These are phyloP conservation scores for Iodosphaeria phyllophila DNA, from an alignment of 2,329 filamentous ascomycete genomes.

Conservation along the genomic window DNA sequence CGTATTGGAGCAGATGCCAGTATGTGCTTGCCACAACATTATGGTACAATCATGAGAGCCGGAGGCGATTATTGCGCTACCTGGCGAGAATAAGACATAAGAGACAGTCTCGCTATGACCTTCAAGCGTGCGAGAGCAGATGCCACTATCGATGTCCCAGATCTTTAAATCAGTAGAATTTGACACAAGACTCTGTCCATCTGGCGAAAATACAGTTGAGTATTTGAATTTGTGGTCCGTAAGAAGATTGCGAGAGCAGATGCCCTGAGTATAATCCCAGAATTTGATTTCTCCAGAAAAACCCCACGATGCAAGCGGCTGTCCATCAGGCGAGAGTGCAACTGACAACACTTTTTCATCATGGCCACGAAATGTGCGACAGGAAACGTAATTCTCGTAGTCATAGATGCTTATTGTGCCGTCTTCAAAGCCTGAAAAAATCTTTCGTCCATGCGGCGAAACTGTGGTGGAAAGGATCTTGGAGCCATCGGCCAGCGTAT, in stretches of 20 bases:
- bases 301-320: not conserved
- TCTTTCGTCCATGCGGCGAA: not conserved
- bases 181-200: not conserved
- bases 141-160: slow-evolving; percentile 1
- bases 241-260: not conserved
- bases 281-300: not conserved
- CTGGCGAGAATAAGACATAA: slow-evolving; percentile 1
- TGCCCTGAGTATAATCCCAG: slow-evolving; percentile 1
- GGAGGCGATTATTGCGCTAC: not conserved
- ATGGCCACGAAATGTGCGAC: not conserved
- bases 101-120: not conserved
- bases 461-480: not conserved
- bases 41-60: not conserved
- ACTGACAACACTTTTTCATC: not conserved
- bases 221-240: not conserved
- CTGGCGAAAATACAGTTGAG: slow-evolving; percentile 1
- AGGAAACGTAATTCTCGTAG: not conserved
- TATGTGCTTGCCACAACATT: not conserved
- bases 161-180: slow-evolving; percentile 1
- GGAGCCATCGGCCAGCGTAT: not conserved
- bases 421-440: not conserved
- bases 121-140: not conserved
- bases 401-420: not conserved
- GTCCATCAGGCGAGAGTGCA: slow-evolving; percentile 1
- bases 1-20: not conserved